Evolutionary conservation across 23 red algal genomes (phyloP), one percentile per base, ranked within the genome.

Genomic region (Gracilariopsis chorda): DNA sequence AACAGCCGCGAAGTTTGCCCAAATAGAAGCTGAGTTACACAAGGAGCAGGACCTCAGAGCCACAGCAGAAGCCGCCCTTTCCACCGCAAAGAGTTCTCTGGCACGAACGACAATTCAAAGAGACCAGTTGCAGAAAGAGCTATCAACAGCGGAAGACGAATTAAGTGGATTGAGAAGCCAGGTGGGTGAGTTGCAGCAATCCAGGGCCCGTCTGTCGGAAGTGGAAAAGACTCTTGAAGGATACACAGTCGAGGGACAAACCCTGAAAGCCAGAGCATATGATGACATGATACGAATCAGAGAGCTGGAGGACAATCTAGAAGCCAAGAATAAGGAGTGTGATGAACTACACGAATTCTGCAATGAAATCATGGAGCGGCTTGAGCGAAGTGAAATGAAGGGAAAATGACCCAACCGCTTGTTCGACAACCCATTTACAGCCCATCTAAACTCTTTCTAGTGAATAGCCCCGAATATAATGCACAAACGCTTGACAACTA

Each of bases 201-300:
- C 28, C 30, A 30, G 17, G 4, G 21, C 42, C 4, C 74, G 62
- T 25, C 27, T 74, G 7, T 41, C 68, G 17, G 58, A 80, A 23
- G 60, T 41, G 2, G 44, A 64, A 21, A 73, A 91, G 27, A 56
- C 62, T 59, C 51, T 80, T 36, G 60, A 82, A 59, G 61, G 30
- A 21, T 40, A 41, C 28, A 55, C 58, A 12, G 75, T 12, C 34
- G 88, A 91, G 49, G 48, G 77, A 25, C 88, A 82, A 70, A 41
- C 57, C 4, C 41, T 91, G 59, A 91, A 91, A 45, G 88, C 88
- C 21, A 91, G 77, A 91, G 88, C 88, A 1, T 91, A 72, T 41
- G 88, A 91, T 35, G 77, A 91, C 39, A 68, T 91, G 59, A 91
- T 43, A 39, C 74, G 77, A 69, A 91, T 91, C 30, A 53, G 88